phyloP scores from a whole-genome alignment of 805 yeast species.

The Candida taoyuanica region DNA sequence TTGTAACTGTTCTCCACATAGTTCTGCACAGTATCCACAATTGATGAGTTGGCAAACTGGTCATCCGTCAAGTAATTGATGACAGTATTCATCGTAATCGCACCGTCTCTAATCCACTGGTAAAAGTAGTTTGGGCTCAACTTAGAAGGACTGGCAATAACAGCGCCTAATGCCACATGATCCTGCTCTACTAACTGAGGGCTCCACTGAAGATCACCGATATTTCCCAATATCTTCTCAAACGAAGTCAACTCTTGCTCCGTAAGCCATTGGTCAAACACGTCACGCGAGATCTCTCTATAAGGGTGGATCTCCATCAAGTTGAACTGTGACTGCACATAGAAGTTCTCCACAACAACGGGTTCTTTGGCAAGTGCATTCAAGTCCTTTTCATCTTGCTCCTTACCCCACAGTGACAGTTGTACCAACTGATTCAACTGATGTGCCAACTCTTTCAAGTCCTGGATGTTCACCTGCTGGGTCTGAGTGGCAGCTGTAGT shows the following conservation, averaged over 20 bases:
- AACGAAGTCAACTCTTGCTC: conserved; percentile 39
- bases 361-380: too few relatives aligned
- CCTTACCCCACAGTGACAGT: too few relatives aligned
- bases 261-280: conserved; percentile 42
- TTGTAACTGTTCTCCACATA: conserved; percentile 55
- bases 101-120: conserved; percentile 91
- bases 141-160: conserved; percentile 81
- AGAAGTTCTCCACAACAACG: too few relatives aligned
- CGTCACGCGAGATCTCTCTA: conserved; percentile 20
- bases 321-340: conserved; percentile 21
- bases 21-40: conserved; percentile 40
- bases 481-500: too few relatives aligned
- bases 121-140: conserved; percentile 72
- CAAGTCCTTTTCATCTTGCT: too few relatives aligned
- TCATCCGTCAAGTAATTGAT: conserved; percentile 49
- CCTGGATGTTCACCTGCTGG: background rate
- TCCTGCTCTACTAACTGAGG: conserved; percentile 26
- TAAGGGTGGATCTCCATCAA: conserved; percentile 20
- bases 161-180: conserved; percentile 58
- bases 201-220: conserved; percentile 38
- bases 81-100: conserved; percentile 68
- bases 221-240: conserved; percentile 40
- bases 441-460: background rate
- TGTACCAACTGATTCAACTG: too few relatives aligned
- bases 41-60: conserved; percentile 22